A percentile compares a stretch with the other conserved stretches of the same genome.
Conservation (phyloP, 2,329 filamentous ascomycete genomes). For the Fusarium nanum region DNA sequence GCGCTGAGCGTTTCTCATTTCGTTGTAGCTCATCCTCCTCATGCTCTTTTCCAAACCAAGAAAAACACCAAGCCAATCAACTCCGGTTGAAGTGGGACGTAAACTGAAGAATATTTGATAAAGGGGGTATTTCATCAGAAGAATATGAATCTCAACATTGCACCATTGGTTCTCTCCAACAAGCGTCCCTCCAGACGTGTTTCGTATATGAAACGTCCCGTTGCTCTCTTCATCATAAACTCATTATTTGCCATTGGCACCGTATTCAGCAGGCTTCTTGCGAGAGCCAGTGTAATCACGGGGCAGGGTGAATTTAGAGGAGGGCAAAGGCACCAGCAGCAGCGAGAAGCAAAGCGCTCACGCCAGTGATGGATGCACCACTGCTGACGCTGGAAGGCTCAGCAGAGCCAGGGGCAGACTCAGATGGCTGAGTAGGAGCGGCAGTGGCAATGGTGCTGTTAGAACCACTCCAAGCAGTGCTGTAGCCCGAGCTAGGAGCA, state of each 20-base stretch:
- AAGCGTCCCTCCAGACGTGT: slow-evolving; percentile 14
- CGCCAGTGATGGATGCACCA: slow-evolving; percentile 49
- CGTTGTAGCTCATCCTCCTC: slow-evolving; percentile 32
- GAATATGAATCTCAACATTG: slow-evolving; percentile 43
- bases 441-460: slow-evolving; percentile 50
- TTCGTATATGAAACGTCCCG: slow-evolving; percentile 23
- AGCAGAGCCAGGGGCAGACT: slow-evolving; percentile 31
- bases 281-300: slow-evolving; percentile 40
- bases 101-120: slow-evolving; percentile 42
- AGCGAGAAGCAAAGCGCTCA: slow-evolving; percentile 53
- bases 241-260: slow-evolving; percentile 50
- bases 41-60: slow-evolving; percentile 35
- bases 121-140: slow-evolving; percentile 45
- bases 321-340: slow-evolving; percentile 53
- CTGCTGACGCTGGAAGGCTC: slow-evolving; percentile 42
- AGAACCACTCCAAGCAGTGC: slow-evolving; percentile 47
- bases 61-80: slow-evolving; percentile 48
- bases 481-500: slow-evolving; percentile 44
- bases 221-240: slow-evolving; percentile 46
- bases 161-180: slow-evolving; percentile 32
- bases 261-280: slow-evolving; percentile 13
- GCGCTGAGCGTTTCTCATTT: slow-evolving; percentile 41
- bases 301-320: slow-evolving; percentile 48
- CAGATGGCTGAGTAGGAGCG: slow-evolving; percentile 44
- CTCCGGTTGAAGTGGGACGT: slow-evolving; percentile 37